phyloP scores from a whole-genome alignment of 805 yeast genomes.

The Kodamaea fukazawae region DNA sequence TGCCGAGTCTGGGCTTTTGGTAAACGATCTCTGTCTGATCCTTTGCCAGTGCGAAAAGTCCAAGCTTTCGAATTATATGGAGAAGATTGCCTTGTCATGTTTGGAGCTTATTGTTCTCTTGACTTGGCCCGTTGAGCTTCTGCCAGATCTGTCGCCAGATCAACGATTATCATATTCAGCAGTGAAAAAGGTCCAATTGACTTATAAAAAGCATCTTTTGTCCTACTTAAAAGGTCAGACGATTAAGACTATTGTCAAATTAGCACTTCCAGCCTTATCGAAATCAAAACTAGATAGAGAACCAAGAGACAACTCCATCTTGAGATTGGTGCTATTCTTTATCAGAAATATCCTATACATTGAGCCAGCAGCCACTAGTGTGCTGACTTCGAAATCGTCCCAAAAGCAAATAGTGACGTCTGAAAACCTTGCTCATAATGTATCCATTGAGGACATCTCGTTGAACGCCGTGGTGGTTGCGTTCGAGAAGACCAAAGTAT shows the following conservation, averaged over 20 bases:
- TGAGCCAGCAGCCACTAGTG: constrained; percentile 61
- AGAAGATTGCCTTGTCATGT: constrained; percentile 65
- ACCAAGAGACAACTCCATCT: constrained; percentile 66
- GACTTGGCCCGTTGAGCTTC: constrained; percentile 81
- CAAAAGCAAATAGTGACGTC: constrained; percentile 26
- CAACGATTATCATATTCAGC: constrained; percentile 58
- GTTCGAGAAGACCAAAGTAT: constrained; percentile 68
- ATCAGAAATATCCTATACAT: constrained; percentile 77
- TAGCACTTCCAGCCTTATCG: constrained; percentile 62
- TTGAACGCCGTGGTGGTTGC: constrained; percentile 53
- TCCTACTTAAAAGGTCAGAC: constrained; percentile 57
- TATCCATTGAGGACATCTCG: constrained; percentile 65
- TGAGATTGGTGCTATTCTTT: constrained; percentile 69
- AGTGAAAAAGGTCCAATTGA: constrained; percentile 62
- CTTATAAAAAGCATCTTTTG: constrained; percentile 69
- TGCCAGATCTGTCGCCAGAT: constrained; percentile 53
- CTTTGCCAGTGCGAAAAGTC: constrained; percentile 65
- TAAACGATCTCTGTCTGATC: constrained; percentile 71
- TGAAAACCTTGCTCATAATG: constrained; percentile 53
- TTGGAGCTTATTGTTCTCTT: constrained; percentile 78
- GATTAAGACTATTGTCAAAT: constrained; percentile 64
- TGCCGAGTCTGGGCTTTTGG: constrained; percentile 71
- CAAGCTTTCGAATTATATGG: constrained; percentile 37
- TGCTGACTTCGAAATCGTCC: constrained; percentile 39
- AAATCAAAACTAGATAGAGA: constrained; percentile 55